Evolutionary conservation across 2,329 filamentous ascomycete species (phyloP).

Genomic region (Aspergillus sp.): DNA sequence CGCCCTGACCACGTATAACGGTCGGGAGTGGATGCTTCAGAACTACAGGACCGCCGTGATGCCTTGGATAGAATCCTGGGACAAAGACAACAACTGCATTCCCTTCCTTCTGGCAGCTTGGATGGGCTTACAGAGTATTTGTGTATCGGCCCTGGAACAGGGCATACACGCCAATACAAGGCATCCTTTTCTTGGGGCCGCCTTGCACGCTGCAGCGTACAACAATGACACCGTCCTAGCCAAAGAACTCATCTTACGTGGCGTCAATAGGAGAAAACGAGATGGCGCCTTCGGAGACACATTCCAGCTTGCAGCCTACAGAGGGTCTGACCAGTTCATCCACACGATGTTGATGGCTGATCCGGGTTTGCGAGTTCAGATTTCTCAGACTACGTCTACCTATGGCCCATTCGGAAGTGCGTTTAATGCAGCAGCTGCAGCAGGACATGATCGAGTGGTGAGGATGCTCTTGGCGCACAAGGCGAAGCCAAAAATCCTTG

Average conservation of each 20-base stretch:
- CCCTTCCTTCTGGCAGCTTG: background rate
- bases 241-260: background rate
- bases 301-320: conserved; percentile 9
- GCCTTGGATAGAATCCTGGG: background rate
- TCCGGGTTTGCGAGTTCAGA: background rate
- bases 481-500: background rate
- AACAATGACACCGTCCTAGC: background rate
- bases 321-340: background rate
- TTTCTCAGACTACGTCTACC: background rate
- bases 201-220: conserved; percentile 5
- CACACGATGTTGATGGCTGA: background rate
- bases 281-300: conserved; percentile 7
- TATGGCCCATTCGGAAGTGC: conserved; percentile 6
- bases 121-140: background rate
- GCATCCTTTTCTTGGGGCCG: background rate
- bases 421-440: conserved; percentile 4
- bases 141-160: background rate
- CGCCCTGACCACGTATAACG: background rate
- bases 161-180: background rate
- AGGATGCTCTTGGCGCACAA: background rate
- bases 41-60: background rate
- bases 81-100: background rate
- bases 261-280: background rate
- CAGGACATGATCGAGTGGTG: background rate
- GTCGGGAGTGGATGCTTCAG: background rate